Evolutionary conservation across 2,329 filamentous ascomycete genomes (phyloP).

Genomic region (Phaeomoniella chlamydospora): DNA sequence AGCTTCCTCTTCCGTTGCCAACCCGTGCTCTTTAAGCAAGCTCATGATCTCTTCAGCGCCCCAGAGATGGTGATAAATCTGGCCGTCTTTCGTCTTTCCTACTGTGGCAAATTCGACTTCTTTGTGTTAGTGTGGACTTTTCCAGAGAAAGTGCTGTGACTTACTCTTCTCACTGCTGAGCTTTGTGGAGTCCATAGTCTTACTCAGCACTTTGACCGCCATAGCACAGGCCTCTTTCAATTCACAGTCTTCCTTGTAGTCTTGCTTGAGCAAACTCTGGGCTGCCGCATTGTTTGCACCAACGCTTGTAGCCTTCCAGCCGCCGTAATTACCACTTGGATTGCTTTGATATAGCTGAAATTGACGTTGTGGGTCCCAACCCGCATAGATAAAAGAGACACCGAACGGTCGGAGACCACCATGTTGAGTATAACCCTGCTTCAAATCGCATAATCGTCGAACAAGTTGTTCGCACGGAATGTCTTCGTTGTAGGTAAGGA

Average conservation of each 20-base stretch:
- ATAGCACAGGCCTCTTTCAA: slow-evolving; percentile 92
- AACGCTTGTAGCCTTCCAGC: slow-evolving; percentile 97
- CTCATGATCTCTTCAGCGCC: slow-evolving; percentile 90
- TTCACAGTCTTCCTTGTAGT: slow-evolving; percentile 97
- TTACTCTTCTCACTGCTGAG: slow-evolving; percentile 97
- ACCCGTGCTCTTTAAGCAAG: slow-evolving; percentile 83
- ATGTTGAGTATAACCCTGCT: slow-evolving; percentile 98
- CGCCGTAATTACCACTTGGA: slow-evolving; percentile 95
- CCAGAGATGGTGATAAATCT: slow-evolving; percentile 98
- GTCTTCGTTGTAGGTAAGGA: slow-evolving; percentile 98
- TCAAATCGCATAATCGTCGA: slow-evolving; percentile 87
- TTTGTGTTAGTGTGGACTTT: slow-evolving; percentile 10
- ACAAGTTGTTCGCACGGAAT: slow-evolving; percentile 99
- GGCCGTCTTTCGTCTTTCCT: slow-evolving; percentile 84
- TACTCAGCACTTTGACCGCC: slow-evolving; percentile 97
- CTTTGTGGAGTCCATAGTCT: slow-evolving; percentile 99
- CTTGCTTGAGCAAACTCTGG: slow-evolving; percentile 93
- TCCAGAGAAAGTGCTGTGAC: slow-evolving; percentile 20
- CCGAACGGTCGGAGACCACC: slow-evolving; percentile 96
- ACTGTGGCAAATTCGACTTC: slow-evolving; percentile 96
- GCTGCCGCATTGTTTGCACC: slow-evolving; percentile 97
- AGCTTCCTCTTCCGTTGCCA: slow-evolving; percentile 70
- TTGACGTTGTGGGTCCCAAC: slow-evolving; percentile 87
- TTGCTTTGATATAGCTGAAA: slow-evolving; percentile 99
- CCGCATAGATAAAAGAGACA: slow-evolving; percentile 98